Conservation (phyloP, 1,139 yeast genomes). For the Zygoascus hellenicus region DNA sequence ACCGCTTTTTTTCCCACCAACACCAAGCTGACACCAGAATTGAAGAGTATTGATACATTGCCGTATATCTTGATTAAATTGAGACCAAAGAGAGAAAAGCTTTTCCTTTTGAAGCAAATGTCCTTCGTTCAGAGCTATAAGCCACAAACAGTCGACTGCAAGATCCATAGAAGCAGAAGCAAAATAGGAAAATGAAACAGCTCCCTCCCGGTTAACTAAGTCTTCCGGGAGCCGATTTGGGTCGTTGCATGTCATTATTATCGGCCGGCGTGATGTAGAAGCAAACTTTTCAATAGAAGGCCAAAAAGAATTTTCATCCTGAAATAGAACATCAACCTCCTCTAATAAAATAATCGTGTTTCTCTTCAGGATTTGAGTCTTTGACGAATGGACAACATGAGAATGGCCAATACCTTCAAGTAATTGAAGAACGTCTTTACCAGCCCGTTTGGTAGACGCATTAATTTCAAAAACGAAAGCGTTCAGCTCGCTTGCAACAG, state of each 20-base stretch:
- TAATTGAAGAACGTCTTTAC: slow-evolving; percentile 59
- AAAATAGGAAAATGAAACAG: slow-evolving; percentile 28
- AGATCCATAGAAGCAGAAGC: slow-evolving; percentile 23
- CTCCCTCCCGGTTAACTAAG: slow-evolving; percentile 26
- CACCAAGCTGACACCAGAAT: slow-evolving; percentile 45
- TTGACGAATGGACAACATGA: slow-evolving; percentile 58
- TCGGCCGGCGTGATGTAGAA: slow-evolving; percentile 67
- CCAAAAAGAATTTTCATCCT: slow-evolving; percentile 82
- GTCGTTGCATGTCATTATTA: slow-evolving; percentile 68
- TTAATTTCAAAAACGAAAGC: slow-evolving; percentile 84
- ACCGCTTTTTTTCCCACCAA: slow-evolving; percentile 31
- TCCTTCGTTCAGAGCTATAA: slow-evolving; percentile 36
- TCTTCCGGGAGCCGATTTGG: slow-evolving; percentile 48
- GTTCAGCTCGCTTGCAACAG: slow-evolving; percentile 55
- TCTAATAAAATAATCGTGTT: slow-evolving; percentile 73
- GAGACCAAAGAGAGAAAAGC: slow-evolving; percentile 36
- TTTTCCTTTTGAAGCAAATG: slow-evolving; percentile 34
- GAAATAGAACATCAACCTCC: slow-evolving; percentile 79
- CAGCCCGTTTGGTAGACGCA: slow-evolving; percentile 63
- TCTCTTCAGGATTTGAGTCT: slow-evolving; percentile 33
- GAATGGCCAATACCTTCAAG: slow-evolving; percentile 81
- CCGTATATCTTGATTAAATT: slow-evolving; percentile 47
- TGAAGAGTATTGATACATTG: slow-evolving; percentile 52
- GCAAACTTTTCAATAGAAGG: slow-evolving; percentile 58
- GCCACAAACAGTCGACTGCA: slow-evolving; percentile 34